Base-by-base conservation (phyloP, 768 basidiomycete genomes). In the Lactarius trivialis region DNA sequence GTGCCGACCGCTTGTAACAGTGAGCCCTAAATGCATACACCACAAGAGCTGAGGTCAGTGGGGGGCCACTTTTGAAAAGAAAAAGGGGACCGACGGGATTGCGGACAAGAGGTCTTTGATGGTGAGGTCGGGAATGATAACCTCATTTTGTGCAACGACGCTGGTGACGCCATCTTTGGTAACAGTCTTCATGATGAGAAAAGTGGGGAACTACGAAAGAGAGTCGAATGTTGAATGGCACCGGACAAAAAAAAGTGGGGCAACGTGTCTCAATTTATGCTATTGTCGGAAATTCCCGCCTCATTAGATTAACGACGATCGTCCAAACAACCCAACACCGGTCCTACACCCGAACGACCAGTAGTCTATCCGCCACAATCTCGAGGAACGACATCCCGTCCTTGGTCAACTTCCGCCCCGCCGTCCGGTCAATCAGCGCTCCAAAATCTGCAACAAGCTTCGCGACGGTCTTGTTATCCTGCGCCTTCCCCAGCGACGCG, bases 1-100 rank as follows among this genome's bases (percentile, higher is more conserved):
- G 64, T 4, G 92, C 89, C 0, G 92, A 95, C 63, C 96, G 89
- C 78, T 95, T 80, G 76, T 86, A 92, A 78, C 96, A 98, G 75
- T 93, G 93, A 9, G 87, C 67, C 15, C 90, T 91, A 64, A 32
- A 60, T 17, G 45, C 2, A 45, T 45, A 9, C 19, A 11, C 21
- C 39, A 61, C 60, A 58, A 57, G 37, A n/a, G 50, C 15, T 33
- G 12, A 45, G 3, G 24, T 45, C n/a, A 49, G 55, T 43, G 33
- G 30, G 37, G 14, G 57, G 4, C 1, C 1, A 24, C 26, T 17
- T 33, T 12, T 4, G 33, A 53, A 24, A 65, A 48, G 60, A 45
- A 21, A 7, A 58, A 41, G 64, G 49, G n/a, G 33, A 80, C 87
- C 65, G 70, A 91, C 84, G 94, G 94, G 71, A 97, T 94, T 19